A percentile compares a stretch with the other conserved stretches of the same genome.
Evolutionary conservation across 2,329 filamentous ascomycete species (phyloP).

Genomic region (Fusarium hostae): DNA sequence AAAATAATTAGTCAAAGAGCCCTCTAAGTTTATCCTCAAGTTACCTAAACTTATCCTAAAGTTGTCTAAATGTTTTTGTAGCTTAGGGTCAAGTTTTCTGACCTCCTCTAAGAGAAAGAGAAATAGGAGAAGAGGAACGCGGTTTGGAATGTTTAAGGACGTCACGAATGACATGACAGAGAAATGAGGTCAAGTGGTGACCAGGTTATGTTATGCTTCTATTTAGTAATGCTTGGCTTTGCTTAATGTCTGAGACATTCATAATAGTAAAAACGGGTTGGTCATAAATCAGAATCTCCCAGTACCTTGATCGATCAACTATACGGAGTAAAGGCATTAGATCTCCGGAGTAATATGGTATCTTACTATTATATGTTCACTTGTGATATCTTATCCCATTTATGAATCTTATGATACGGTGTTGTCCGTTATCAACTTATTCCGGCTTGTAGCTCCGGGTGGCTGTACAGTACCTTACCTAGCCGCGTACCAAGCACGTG

Average conservation of each 20-base stretch:
- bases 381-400: neutral
- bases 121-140: neutral
- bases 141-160: slow-evolving; percentile 2
- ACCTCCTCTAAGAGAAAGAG: neutral
- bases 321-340: neutral
- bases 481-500: slow-evolving; percentile 14
- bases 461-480: slow-evolving; percentile 6
- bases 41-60: neutral
- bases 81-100: neutral
- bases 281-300: neutral
- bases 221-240: neutral
- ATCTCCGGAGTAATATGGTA: neutral
- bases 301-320: neutral
- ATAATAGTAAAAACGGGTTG: neutral
- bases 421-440: slow-evolving; percentile 9
- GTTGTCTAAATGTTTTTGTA: neutral
- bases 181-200: neutral
- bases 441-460: slow-evolving; percentile 11
- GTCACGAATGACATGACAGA: neutral
- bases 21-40: neutral
- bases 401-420: neutral
- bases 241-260: neutral
- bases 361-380: neutral
- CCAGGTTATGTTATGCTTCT: neutral
- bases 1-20: neutral